Evolutionary conservation across 768 basidiomycete species (phyloP).

Genomic region (Paxillus ammoniavirescens): DNA sequence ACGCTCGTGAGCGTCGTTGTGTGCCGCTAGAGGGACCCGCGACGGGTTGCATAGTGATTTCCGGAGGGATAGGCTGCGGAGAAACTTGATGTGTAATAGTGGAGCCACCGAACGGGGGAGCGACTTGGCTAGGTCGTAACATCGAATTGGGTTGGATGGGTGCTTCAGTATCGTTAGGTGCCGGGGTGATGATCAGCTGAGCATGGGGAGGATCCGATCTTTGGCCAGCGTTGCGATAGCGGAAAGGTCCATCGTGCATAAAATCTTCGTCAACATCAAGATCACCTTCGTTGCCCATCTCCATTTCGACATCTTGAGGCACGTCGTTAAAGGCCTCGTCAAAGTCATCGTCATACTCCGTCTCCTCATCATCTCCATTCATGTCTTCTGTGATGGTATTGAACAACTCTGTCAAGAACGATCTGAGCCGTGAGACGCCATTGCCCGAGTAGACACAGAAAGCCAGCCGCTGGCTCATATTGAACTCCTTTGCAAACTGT

Average conservation of each 20-base stretch:
- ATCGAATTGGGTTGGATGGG: conserved; percentile 31
- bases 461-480: conserved; percentile 78
- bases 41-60: conserved; percentile 34
- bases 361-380: conserved; percentile 64
- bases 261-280: conserved; percentile 47
- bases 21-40: conserved; percentile 38
- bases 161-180: conserved; percentile 21
- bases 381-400: conserved; percentile 70
- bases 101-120: conserved; percentile 9
- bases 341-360: conserved; percentile 56
- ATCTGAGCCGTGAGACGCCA: conserved; percentile 80
- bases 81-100: background rate
- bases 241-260: conserved; percentile 31
- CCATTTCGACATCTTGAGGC: conserved; percentile 31
- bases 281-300: conserved; percentile 38
- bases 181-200: conserved; percentile 12
- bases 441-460: conserved; percentile 98
- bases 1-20: conserved; percentile 40
- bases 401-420: conserved; percentile 74
- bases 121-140: conserved; percentile 18
- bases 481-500: conserved; percentile 70
- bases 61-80: conserved; percentile 9
- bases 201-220: conserved; percentile 8
- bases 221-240: conserved; percentile 16
- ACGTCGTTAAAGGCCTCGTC: conserved; percentile 35